Evolutionary conservation across 2,329 filamentous ascomycete genomes (phyloP).

Genomic region (Microcyclosporella mali): DNA sequence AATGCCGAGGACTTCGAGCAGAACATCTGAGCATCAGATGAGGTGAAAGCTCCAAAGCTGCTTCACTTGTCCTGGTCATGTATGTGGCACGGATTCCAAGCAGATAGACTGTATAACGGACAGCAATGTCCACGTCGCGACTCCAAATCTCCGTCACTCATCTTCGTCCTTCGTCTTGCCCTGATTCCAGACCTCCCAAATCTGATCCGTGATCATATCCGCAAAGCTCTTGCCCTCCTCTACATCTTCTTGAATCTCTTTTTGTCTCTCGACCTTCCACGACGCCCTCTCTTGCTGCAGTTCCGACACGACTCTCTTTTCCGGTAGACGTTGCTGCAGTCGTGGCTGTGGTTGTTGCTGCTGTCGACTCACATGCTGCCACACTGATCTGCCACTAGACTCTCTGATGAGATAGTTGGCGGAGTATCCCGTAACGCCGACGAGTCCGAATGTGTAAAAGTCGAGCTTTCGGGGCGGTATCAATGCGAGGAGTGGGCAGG

Average conservation of each 20-base stretch:
- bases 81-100: background rate
- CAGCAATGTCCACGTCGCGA: background rate
- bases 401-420: constrained; percentile 45
- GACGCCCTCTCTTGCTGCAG: constrained; percentile 30
- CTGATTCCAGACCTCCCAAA: constrained; percentile 34
- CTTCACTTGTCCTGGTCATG: too few relatives aligned
- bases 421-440: constrained; percentile 43
- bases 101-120: background rate
- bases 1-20: background rate
- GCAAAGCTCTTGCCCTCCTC: constrained; percentile 34
- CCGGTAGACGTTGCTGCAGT: background rate
- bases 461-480: constrained; percentile 59
- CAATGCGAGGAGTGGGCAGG: constrained; percentile 49
- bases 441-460: constrained; percentile 52
- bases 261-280: constrained; percentile 39
- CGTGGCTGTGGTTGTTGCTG: constrained; percentile 1
- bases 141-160: constrained; percentile 6
- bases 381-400: constrained; percentile 24
- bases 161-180: constrained; percentile 32
- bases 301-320: constrained; percentile 12
- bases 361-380: constrained; percentile 24
- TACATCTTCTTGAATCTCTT: constrained; percentile 40
- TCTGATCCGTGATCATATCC: constrained; percentile 36
- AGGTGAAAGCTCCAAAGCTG: too few relatives aligned
- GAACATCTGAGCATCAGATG: too few relatives aligned